Conservation (phyloP, 2,329 filamentous ascomycete species). For the Pseudogymnoascus sp. region DNA sequence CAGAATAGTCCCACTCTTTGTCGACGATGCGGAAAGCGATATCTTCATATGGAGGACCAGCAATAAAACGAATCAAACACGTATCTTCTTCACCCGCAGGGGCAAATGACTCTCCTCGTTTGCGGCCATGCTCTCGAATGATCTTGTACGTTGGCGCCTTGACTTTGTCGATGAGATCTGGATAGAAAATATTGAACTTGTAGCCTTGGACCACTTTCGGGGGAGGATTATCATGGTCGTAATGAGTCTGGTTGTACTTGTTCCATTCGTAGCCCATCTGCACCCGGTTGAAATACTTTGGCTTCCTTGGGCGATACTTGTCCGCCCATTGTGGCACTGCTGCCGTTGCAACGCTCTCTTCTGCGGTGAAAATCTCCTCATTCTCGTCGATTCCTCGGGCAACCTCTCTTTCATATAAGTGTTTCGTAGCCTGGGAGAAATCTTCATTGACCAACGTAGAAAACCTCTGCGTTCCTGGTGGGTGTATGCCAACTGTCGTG, state of each 20-base stretch:
- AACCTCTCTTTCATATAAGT: conserved; percentile 85
- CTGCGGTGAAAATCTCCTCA: conserved; percentile 89
- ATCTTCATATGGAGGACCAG: conserved; percentile 92
- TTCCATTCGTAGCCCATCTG: conserved; percentile 99
- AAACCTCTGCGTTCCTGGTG: conserved; percentile 58
- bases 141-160: conserved; percentile 96
- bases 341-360: conserved; percentile 65
- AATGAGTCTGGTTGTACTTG: conserved; percentile 99
- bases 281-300: conserved; percentile 93
- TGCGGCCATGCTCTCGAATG: conserved; percentile 82
- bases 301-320: conserved; percentile 84
- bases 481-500: conserved; percentile 36
- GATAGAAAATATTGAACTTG: conserved; percentile 99
- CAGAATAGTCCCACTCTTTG: conserved; percentile 98
- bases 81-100: conserved; percentile 94
- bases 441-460: conserved; percentile 64
- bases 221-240: conserved; percentile 95
- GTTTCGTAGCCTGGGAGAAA: conserved; percentile 78
- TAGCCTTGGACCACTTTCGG: conserved; percentile 98
- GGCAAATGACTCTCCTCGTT: conserved; percentile 84
- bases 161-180: conserved; percentile 88
- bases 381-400: conserved; percentile 86
- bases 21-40: conserved; percentile 96
- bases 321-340: conserved; percentile 69
- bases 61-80: conserved; percentile 90